These are phyloP conservation scores for Metschnikowia reukaufii DNA, from an alignment of 805 yeast species.

Conservation along the genomic window DNA sequence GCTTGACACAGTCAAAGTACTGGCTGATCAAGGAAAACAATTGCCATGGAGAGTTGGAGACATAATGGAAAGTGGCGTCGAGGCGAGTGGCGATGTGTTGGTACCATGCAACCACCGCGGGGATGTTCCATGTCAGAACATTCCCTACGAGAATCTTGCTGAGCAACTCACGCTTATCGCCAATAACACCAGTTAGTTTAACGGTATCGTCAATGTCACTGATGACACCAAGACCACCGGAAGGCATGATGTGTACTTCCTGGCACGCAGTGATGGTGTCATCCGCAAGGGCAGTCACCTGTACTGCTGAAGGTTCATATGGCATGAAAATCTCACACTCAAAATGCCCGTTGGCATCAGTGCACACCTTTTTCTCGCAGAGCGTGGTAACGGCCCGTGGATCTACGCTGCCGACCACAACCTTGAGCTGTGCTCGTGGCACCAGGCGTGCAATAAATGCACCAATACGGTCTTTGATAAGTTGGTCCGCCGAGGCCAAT, in stretches of 20 bases:
- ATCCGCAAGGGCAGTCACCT: constrained; percentile 48
- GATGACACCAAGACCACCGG: constrained; percentile 66
- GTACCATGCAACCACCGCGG: constrained; percentile 76
- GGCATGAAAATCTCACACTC: constrained; percentile 50
- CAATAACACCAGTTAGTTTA: constrained; percentile 84
- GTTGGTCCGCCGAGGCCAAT: constrained; percentile 46
- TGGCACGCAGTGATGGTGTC: constrained; percentile 48
- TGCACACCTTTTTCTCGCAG: constrained; percentile 34
- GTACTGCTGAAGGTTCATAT: constrained; percentile 61
- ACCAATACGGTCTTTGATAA: constrained; percentile 62
- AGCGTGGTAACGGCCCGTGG: constrained; percentile 25
- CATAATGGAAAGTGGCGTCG: constrained; percentile 78
- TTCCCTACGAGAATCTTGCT: constrained; percentile 72
- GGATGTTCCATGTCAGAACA: constrained; percentile 65
- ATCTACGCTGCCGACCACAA: constrained; percentile 56
- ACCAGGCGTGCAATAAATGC: constrained; percentile 70
- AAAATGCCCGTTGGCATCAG: constrained; percentile 72
- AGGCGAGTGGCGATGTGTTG: constrained; percentile 42
- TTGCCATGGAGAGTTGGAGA: constrained; percentile 95
- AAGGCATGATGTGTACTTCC: constrained; percentile 43
- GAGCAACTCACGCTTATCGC: constrained; percentile 81
- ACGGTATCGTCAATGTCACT: constrained; percentile 96
- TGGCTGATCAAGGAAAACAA: constrained; percentile 60
- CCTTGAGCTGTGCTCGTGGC: constrained; percentile 51
- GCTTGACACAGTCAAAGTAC: constrained; percentile 52